These are phyloP conservation scores for Suillus tomentosus DNA, from an alignment of 768 basidiomycete species.

Conservation along the genomic window DNA sequence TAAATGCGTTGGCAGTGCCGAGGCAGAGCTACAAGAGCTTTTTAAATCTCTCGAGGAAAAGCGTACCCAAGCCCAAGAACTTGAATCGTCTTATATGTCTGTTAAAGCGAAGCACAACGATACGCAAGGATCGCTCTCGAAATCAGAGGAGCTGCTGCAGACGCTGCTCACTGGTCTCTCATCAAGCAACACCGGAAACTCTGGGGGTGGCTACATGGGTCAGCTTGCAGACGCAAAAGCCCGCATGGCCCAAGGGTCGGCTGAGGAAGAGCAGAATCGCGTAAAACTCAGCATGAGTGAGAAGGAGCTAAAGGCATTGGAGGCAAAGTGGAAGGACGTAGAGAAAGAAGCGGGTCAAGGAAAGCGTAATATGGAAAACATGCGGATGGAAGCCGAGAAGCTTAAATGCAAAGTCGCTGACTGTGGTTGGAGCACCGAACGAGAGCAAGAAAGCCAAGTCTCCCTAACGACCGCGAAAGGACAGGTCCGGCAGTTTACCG, in stretches of 20 bases:
- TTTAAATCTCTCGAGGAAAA: conserved; percentile 59
- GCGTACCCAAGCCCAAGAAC: conserved; percentile 54
- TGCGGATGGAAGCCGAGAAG: conserved; percentile 59
- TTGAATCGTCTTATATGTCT: conserved; percentile 54
- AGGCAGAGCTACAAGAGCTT: conserved; percentile 63
- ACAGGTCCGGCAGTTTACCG: conserved; percentile 56
- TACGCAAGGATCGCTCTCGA: conserved; percentile 60
- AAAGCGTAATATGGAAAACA: conserved; percentile 62
- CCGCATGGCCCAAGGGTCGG: conserved; percentile 69
- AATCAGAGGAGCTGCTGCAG: conserved; percentile 91
- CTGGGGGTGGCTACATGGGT: conserved; percentile 93
- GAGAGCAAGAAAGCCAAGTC: conserved; percentile 60
- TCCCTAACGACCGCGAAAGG: conserved; percentile 53
- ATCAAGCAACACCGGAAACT: conserved; percentile 60
- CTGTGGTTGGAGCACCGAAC: conserved; percentile 77
- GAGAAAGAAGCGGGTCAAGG: conserved; percentile 83
- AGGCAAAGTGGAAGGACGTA: conserved; percentile 78
- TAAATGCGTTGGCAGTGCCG: conserved; percentile 51
- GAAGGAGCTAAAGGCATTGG: conserved; percentile 77
- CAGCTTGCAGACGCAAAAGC: conserved; percentile 87
- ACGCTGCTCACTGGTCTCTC: conserved; percentile 92
- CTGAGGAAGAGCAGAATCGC: conserved; percentile 84
- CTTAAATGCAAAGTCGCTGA: conserved; percentile 52
- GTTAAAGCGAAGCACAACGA: conserved; percentile 71
- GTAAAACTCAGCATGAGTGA: conserved; percentile 75